Evolutionary conservation across 352 stramenopile genomes (phyloP), one percentile per base, ranked within the genome.

Genomic region (Globisporangium canariense): DNA sequence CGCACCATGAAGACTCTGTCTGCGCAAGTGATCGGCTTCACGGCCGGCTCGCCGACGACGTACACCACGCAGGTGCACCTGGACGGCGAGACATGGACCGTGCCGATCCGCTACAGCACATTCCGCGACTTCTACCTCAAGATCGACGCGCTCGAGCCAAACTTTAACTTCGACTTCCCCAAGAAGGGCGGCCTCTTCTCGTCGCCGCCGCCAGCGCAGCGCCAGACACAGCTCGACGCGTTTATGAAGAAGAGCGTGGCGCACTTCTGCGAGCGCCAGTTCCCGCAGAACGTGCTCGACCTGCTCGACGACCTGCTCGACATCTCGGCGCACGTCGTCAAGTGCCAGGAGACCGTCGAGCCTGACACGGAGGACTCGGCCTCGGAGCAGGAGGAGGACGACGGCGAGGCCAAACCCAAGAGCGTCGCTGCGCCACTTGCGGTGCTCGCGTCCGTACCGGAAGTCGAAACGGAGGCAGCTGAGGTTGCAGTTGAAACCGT

Each of bases 151-250:
- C 40, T 81, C 9, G 81, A 89, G 55, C 73, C 71, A 46, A 60
- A 75, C 57, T 90, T 91, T 52, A 66, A 62, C 2, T 86, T 86
- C 53, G 64, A 79, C 3, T 91, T 92, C 62, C 83, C 83, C 0
- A 76, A 78, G 60, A 90, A 90, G 56, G 76, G 81, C 40, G 62
- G 68, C 22, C 62, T 89, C 32, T 91, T 89, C 73, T 89, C 76
- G 66, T 83, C 76, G 32, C 78, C 81, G 18, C 41, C 70, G 36
- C 83, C 83, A 3, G 68, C 78, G 50, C 71, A 89, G 60, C 79
- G 83, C 9, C 73, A 88, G 64, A 68, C 72, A 34, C 76, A 88
- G 57, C 71, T 92, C 38, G 70, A 90, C 58, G 81, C 85, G 22
- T 92, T 92, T 58, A 22, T 92, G 43, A 57, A 78, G 53, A 75